Evolutionary conservation across 2,329 filamentous ascomycete species (phyloP).

Genomic region (Elsinoe necatrix): DNA sequence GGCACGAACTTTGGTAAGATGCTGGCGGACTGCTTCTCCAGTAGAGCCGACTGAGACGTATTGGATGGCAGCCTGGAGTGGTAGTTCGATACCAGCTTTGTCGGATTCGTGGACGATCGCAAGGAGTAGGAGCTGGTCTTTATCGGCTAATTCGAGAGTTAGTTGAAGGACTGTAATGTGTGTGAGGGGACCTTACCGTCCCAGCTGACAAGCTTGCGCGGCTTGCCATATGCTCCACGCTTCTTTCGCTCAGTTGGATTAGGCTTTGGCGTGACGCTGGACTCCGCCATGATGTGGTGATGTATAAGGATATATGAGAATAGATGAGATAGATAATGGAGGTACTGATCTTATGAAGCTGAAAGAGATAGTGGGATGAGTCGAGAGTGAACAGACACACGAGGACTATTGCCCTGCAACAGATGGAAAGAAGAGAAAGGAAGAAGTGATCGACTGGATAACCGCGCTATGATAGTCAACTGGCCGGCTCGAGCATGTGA

Average conservation of each 20-base stretch:
- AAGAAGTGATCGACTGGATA: background rate
- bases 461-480: background rate
- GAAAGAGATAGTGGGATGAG: background rate
- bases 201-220: conserved; percentile 26
- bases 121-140: conserved; percentile 25
- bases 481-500: background rate
- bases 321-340: background rate
- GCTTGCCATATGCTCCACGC: background rate
- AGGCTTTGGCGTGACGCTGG: background rate
- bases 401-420: background rate
- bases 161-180: background rate
- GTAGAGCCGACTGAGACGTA: conserved; percentile 18
- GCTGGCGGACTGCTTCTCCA: conserved; percentile 24
- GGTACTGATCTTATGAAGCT: background rate
- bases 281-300: background rate
- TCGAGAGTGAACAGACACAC: background rate
- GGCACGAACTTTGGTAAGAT: conserved; percentile 24
- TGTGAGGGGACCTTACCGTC: conserved; percentile 21
- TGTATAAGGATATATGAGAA: background rate
- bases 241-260: background rate
- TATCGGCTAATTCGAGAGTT: conserved; percentile 18
- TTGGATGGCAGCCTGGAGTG: conserved; percentile 21
- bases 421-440: background rate
- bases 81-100: conserved; percentile 19
- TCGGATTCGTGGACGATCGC: conserved; percentile 21